Base-by-base conservation (phyloP, 2,329 filamentous ascomycete genomes). In the Monilinia laxa region DNA sequence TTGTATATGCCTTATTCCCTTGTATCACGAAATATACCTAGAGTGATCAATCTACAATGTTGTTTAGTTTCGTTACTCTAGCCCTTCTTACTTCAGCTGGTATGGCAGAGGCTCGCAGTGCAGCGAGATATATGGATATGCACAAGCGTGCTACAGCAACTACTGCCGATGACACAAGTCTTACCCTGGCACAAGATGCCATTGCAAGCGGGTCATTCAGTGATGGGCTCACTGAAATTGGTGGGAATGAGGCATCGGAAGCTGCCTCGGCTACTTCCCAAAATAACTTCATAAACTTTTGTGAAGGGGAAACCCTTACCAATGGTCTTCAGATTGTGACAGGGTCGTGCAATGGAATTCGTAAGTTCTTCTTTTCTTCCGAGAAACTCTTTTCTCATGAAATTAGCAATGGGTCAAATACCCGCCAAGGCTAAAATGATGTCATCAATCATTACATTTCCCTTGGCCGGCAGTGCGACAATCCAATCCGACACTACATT, bases 291-390 rank as follows among this genome's bases (percentile, higher is more conserved):
- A 74, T 75, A 64, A 74, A 75, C 67, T 68, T 68, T 62, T 75
- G 73, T 51, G 58, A 68, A 23, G 73, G 73, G 12, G 70, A 74
- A 74, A 82, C 79, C 0, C 74, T 86, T 62, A 88, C 86, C 69
- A 85, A 89, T 72, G 86, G 86, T 72, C 76, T 82, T 54, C 86
- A 88, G 74, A 79, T 82, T 62, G 79, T 78, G 66, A 76, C 71
- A 11, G 87, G 87, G 23, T 89, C 86, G 45, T 89, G 87, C 79
- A 89, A 89, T 45, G 73, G 73, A 49, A 72, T 75, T 60, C 58
- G 73, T 74, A 68, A 69, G 72, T 72, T 14, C 23, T 23, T 20
- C 4, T 20, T 9, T 42, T 4, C 18, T 1, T 31, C 11, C 53
- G 10, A 53, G 12, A 7, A 10, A 18, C 14, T 2, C 4, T 42